Evolutionary conservation across 352 stramenopile species (phyloP).

Genomic region (Phytophthora kernoviae): DNA sequence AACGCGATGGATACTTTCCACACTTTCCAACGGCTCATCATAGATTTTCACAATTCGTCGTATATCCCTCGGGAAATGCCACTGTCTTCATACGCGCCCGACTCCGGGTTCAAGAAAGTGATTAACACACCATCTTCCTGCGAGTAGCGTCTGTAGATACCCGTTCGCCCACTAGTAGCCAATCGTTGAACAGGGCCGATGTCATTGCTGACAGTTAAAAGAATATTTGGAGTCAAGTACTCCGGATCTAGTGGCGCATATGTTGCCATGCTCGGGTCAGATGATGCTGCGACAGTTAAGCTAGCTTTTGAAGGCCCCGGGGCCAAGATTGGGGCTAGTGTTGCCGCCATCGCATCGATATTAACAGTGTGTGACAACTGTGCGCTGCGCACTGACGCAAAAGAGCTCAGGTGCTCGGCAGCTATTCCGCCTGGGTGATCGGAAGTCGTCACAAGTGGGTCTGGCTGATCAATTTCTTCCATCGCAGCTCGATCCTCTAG

Average conservation of each 20-base stretch:
- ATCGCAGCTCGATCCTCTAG: constrained; percentile 69
- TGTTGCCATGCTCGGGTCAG: constrained; percentile 34
- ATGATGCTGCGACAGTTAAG: background rate
- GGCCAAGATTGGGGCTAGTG: constrained; percentile 78
- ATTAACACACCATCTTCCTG: constrained; percentile 72
- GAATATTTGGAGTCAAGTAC: constrained; percentile 73
- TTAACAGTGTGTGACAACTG: constrained; percentile 35
- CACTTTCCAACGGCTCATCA: constrained; percentile 67
- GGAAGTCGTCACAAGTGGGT: constrained; percentile 55
- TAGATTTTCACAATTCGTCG: constrained; percentile 83
- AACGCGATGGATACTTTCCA: constrained; percentile 78
- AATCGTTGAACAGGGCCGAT: constrained; percentile 74
- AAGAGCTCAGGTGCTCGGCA: constrained; percentile 25
- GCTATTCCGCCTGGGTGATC: constrained; percentile 19
- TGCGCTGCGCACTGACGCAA: constrained; percentile 14
- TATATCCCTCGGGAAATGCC: constrained; percentile 73
- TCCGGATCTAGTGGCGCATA: constrained; percentile 73
- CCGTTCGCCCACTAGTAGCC: constrained; percentile 66
- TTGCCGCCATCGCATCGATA: constrained; percentile 77
- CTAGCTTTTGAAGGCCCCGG: constrained; percentile 37
- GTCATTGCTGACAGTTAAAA: constrained; percentile 80
- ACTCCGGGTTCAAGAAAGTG: constrained; percentile 87
- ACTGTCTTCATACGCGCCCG: constrained; percentile 86
- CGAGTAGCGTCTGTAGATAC: constrained; percentile 64
- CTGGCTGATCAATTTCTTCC: constrained; percentile 79